A percentile compares a stretch with the other conserved stretches of the same genome.
Conservation (phyloP, 2,329 filamentous ascomycete genomes). For the Botryosphaeria dothidea region DNA sequence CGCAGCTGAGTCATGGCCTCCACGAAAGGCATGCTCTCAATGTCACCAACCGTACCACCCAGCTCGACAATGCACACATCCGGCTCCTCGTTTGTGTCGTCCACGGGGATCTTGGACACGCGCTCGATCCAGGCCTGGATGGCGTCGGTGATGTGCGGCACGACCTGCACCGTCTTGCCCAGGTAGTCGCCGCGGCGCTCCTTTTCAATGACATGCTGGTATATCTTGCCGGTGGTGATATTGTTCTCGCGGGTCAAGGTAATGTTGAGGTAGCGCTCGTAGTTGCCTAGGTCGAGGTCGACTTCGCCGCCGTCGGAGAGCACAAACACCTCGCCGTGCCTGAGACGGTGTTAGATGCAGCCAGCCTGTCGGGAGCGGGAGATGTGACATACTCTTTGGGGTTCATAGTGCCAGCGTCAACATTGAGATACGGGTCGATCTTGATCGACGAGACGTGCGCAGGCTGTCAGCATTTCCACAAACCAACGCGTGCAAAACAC, state of each 20-base stretch:
- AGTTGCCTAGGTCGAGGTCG: conserved; percentile 74
- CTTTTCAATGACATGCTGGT: conserved; percentile 80
- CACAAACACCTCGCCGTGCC: conserved; percentile 88
- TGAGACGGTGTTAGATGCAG: conserved; percentile 13
- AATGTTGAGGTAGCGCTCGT: conserved; percentile 79
- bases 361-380: neutral
- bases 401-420: conserved; percentile 74
- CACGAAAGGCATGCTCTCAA: conserved; percentile 85
- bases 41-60: conserved; percentile 73
- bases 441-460: conserved; percentile 66
- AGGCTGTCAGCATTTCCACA: conserved; percentile 19
- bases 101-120: conserved; percentile 81
- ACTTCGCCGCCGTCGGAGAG: conserved; percentile 79
- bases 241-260: conserved; percentile 86
- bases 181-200: conserved; percentile 76
- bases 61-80: conserved; percentile 88
- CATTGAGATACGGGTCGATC: conserved; percentile 73
- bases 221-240: conserved; percentile 97
- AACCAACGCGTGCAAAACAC: neutral
- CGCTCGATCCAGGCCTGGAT: conserved; percentile 92
- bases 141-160: conserved; percentile 87
- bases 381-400: conserved; percentile 57
- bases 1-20: conserved; percentile 81
- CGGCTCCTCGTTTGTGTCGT: conserved; percentile 77
- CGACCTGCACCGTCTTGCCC: conserved; percentile 85